phyloP scores from a whole-genome alignment of 1,284 basidiomycete genomes.

The Pulchroboletus neoregius region DNA sequence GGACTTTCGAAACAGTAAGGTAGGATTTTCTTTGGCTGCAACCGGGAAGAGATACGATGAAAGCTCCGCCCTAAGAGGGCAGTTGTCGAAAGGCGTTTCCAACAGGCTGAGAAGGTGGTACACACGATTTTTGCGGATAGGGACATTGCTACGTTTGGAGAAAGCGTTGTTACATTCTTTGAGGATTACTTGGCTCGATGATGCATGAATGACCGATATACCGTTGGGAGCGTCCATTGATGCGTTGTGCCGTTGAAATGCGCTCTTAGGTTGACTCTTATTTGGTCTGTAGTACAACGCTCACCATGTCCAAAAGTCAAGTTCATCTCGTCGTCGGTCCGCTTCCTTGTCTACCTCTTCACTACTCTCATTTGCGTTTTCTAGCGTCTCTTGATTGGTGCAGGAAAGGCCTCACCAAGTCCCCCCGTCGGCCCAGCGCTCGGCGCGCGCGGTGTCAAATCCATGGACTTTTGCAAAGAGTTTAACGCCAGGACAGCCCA shows the following conservation, averaged over 20 bases:
- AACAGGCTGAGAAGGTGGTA: conserved; percentile 36
- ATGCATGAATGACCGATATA: background rate
- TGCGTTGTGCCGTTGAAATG: background rate
- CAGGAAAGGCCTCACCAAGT: conserved; percentile 93
- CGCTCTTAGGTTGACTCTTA: conserved; percentile 14
- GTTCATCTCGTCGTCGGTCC: conserved; percentile 33
- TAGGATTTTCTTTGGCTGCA: conserved; percentile 22
- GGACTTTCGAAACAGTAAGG: conserved; percentile 49
- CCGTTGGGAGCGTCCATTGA: no score
- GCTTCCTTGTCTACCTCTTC: conserved; percentile 4
- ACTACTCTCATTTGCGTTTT: conserved; percentile 10
- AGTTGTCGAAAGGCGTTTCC: conserved; percentile 31
- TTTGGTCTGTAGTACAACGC: conserved; percentile 18
- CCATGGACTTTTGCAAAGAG: conserved; percentile 99
- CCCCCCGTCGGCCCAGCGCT: conserved; percentile 97
- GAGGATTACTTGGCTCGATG: conserved; percentile 29
- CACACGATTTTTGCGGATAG: conserved; percentile 42
- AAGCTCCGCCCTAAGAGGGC: conserved; percentile 33
- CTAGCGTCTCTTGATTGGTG: conserved; percentile 82
- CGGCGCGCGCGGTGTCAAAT: conserved; percentile 97
- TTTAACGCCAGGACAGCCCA: conserved; percentile 91
- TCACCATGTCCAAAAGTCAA: conserved; percentile 33
- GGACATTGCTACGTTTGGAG: conserved; percentile 42
- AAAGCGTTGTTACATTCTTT: conserved; percentile 39
- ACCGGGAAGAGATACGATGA: conserved; percentile 19